Conservation (phyloP, 75 land plant species). For the Cupressus sempervirens region DNA sequence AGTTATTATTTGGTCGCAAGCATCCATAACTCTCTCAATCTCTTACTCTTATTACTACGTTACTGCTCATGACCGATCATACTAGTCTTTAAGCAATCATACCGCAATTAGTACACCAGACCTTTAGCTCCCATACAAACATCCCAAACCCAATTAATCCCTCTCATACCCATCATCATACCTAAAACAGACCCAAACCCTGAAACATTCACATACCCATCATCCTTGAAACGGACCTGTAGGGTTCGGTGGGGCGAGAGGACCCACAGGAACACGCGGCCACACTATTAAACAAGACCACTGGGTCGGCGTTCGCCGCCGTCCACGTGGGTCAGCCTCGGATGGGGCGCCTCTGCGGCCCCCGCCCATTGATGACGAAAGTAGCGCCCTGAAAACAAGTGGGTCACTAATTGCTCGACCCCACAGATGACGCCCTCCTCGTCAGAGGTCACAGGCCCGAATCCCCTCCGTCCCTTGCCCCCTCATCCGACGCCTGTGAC, state of each 20-base stretch:
- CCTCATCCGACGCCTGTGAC: background rate
- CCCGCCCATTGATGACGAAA: slow-evolving; percentile 4
- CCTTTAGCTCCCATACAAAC: too few species aligned
- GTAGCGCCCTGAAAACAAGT: slow-evolving; percentile 3
- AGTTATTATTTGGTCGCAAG: too few species aligned
- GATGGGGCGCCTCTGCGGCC: background rate
- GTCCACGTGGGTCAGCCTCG: slow-evolving; percentile 9
- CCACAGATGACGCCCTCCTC: background rate
- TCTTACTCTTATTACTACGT: too few species aligned
- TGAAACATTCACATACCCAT: too few species aligned
- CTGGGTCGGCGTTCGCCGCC: slow-evolving; percentile 13
- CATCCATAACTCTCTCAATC: too few species aligned
- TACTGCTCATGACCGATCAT: too few species aligned
- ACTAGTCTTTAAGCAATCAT: too few species aligned
- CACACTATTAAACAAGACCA: background rate
- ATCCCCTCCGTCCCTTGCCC: background rate
- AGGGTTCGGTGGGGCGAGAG: background rate
- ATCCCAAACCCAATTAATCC: too few species aligned
- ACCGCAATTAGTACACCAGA: too few species aligned
- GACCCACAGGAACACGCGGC: background rate
- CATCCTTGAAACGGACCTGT: background rate
- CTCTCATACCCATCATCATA: too few species aligned
- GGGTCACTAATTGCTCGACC: slow-evolving; percentile 9
- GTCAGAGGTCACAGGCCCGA: background rate
- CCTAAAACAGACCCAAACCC: background rate